These are phyloP conservation scores for Wickerhamiella sorbophila DNA, from an alignment of 805 yeast species.

Conservation along the genomic window DNA sequence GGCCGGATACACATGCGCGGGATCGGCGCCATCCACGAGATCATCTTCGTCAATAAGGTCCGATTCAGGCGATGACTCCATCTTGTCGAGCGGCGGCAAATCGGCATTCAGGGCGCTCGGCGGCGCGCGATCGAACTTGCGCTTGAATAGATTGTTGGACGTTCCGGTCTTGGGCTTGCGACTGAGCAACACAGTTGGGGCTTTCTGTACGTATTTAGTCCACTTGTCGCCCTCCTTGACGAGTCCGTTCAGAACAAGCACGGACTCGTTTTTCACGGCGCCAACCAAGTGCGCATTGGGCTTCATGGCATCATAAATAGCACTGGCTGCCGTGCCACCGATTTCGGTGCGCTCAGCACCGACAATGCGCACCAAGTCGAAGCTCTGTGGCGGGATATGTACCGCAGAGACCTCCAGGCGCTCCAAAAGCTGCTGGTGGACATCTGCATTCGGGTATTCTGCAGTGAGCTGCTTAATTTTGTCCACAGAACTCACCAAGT, in stretches of 20 bases:
- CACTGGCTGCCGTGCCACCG: slow-evolving; percentile 18
- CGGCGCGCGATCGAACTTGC: slow-evolving; percentile 21
- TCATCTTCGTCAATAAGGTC: slow-evolving; percentile 46
- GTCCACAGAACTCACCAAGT: slow-evolving; percentile 16
- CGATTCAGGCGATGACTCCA: slow-evolving; percentile 30
- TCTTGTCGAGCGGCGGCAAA: slow-evolving; percentile 31
- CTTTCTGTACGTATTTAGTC: slow-evolving; percentile 9
- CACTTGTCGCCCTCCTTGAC: slow-evolving; percentile 20
- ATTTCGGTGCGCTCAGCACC: slow-evolving; percentile 16
- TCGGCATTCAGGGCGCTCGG: slow-evolving; percentile 25
- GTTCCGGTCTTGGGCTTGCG: slow-evolving; percentile 1
- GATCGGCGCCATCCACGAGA: slow-evolving; percentile 29
- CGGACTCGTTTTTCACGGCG: slow-evolving; percentile 6
- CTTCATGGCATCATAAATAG: slow-evolving; percentile 19
- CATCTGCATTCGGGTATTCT: slow-evolving; percentile 8
- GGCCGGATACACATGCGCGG: slow-evolving; percentile 40
- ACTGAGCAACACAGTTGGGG: slow-evolving; percentile 2
- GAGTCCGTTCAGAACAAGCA: slow-evolving; percentile 30
- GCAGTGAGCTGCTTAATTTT: slow-evolving; percentile 11
- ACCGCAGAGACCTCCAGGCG: slow-evolving; percentile 24
- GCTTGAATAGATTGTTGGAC: slow-evolving; percentile 1
- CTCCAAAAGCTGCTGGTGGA: slow-evolving; percentile 27
- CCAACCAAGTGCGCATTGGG: slow-evolving; percentile 25
- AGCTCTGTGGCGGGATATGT: slow-evolving; percentile 19
- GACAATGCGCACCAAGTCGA: slow-evolving; percentile 20